These are phyloP conservation scores for Botryosphaeria agaves DNA, from an alignment of 2,329 filamentous ascomycete genomes.

Conservation along the genomic window DNA sequence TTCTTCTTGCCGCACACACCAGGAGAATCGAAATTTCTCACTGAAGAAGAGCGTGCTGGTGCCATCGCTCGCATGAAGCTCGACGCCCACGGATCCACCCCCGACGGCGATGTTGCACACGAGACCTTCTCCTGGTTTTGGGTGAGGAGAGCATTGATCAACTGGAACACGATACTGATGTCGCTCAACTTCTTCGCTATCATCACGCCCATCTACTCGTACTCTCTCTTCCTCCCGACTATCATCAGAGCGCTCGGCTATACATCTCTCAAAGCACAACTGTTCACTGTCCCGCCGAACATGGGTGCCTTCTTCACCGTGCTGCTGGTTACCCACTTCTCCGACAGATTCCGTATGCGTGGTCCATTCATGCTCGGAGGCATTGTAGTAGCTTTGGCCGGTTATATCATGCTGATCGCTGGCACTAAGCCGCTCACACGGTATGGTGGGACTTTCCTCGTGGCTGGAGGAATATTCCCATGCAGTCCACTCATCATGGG, in stretches of 20 bases:
- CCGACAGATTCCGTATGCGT: constrained; percentile 15
- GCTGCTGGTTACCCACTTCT: constrained; percentile 15
- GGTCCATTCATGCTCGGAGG: constrained; percentile 15
- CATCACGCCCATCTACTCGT: constrained; percentile 21
- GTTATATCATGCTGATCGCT: constrained; percentile 65
- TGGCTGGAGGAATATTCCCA: constrained; percentile 76
- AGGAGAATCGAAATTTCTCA: constrained; percentile 13
- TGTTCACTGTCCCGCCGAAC: constrained; percentile 21
- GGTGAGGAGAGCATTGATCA: constrained; percentile 13
- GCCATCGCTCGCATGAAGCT: constrained; percentile 13
- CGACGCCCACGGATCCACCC: constrained; percentile 13
- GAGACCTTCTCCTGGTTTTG: constrained; percentile 15
- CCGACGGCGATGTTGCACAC: constrained; percentile 11
- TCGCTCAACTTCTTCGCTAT: constrained; percentile 16
- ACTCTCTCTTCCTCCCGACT: constrained; percentile 27
- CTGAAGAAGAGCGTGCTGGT: constrained; percentile 11
- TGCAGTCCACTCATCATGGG: constrained; percentile 74
- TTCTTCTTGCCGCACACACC: constrained; percentile 12
- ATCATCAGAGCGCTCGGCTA: constrained; percentile 27
- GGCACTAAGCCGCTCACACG: constrained; percentile 47
- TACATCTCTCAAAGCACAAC: constrained; percentile 15
- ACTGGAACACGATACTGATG: constrained; percentile 16
- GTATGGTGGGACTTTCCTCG: constrained; percentile 73
- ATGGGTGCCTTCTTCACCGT: constrained; percentile 17
- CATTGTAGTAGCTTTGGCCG: constrained; percentile 56